Evolutionary conservation across 495 filamentous ascomycete species (phyloP).

Genomic region (Neurospora intermedia): DNA sequence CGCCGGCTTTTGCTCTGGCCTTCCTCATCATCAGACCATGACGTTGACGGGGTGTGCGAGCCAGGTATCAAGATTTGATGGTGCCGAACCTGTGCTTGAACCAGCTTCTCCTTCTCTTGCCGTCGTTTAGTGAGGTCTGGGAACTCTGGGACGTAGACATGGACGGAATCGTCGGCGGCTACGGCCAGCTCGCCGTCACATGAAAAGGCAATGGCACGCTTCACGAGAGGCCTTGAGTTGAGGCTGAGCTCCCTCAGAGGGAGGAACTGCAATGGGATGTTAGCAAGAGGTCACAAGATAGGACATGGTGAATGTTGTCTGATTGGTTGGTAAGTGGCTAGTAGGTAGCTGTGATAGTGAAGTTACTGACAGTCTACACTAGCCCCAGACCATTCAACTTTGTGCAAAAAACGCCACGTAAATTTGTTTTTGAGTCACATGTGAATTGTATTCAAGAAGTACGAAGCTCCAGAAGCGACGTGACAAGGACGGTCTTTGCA

Average conservation of each 20-base stretch:
- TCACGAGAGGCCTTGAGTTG: constrained; percentile 28
- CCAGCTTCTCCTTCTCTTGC: not conserved
- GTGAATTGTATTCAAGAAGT: not conserved
- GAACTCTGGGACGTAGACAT: constrained; percentile 36
- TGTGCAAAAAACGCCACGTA: not conserved
- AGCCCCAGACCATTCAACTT: not conserved
- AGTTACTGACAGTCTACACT: not conserved
- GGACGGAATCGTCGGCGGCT: constrained; percentile 36
- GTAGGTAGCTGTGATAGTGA: not conserved
- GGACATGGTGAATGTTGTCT: not conserved
- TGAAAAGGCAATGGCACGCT: constrained; percentile 37
- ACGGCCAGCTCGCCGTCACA: constrained; percentile 39
- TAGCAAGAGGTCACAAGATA: not conserved
- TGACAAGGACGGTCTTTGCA: not conserved
- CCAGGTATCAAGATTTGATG: constrained; percentile 6
- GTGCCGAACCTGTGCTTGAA: not conserved
- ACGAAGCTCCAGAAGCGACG: not conserved
- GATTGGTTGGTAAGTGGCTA: not conserved
- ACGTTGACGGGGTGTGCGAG: not conserved
- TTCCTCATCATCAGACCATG: constrained; percentile 13
- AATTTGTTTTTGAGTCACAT: not conserved
- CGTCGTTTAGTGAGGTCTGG: constrained; percentile 15
- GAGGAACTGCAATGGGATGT: constrained; percentile 16
- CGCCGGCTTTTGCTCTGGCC: constrained; percentile 8
- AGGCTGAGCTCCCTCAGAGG: constrained; percentile 35